Base-by-base conservation (phyloP, 306 rosid genomes). In the Vicia sativa region DNA sequence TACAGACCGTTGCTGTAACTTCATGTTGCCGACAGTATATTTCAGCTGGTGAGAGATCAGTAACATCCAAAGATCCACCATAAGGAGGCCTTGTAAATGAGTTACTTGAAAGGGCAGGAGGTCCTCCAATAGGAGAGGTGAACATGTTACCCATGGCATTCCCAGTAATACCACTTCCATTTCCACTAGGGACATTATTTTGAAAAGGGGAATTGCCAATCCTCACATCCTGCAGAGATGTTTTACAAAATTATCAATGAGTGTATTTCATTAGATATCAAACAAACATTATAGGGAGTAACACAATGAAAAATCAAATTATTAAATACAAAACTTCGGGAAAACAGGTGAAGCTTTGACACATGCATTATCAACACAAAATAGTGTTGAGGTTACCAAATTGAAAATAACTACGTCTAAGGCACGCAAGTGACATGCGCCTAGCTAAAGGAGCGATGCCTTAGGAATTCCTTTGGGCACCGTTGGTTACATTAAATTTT, bases 1-100 rank as follows among this genome's bases (percentile, higher is more conserved):
- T 50, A 81, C 96, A 62, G 15, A 93, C 99, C 89, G 92, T 61
- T 65, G 95, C 97, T 60, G 91, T 85, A 74, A 95, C 95, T 88
- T 95, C 99, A 65, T 95, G 95, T 42, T 90, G 87, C 81, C 84
- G 96, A 67, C 95, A 70, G 76, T 95, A 95, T 74, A 71, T 76
- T 85, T 88, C 96, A 85, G 77, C 90, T 11, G 95, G 87, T 26
- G 99, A 86, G 74, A 90, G 85, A 72, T 81, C 71, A 11, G 87
- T 28, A 71, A 77, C 89, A 75, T 83, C 85, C 42, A 91, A 63
- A 57, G 87, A 66, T 73, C 88, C 88, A 6, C 73, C 38, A 41
- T 68, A 86, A 46, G 97, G 77, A 76, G 96, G 90, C 77, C 85
- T 85, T 26, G 66, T 45, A 64, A 74, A 67, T 25, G 91, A 67